Evolutionary conservation across 805 yeast species (phyloP).

Genomic region (Yamadazyma olivae): DNA sequence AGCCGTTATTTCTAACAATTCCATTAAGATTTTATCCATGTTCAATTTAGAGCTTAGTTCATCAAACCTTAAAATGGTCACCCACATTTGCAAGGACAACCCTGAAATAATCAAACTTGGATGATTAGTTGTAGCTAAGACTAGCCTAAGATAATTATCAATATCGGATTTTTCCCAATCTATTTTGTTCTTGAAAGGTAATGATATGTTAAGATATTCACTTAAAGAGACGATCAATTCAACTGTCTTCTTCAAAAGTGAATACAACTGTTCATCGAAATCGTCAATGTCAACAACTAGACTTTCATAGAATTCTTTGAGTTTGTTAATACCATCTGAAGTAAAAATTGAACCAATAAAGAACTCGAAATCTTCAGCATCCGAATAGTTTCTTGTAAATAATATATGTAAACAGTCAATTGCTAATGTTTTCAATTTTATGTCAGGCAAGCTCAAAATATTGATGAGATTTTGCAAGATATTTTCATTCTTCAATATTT

Average conservation of each 20-base stretch:
- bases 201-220: slow-evolving; percentile 61
- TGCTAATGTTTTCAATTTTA: slow-evolving; percentile 74
- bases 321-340: slow-evolving; percentile 67
- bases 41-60: slow-evolving; percentile 59
- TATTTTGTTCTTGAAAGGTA: slow-evolving; percentile 34
- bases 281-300: slow-evolving; percentile 65
- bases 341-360: slow-evolving; percentile 78
- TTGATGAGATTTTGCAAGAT: slow-evolving; percentile 61
- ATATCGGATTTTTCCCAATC: slow-evolving; percentile 60
- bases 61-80: slow-evolving; percentile 79
- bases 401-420: slow-evolving; percentile 88
- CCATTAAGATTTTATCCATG: slow-evolving; percentile 57
- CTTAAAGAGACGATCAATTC: slow-evolving; percentile 89
- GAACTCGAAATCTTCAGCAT: slow-evolving; percentile 66
- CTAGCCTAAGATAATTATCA: slow-evolving; percentile 65
- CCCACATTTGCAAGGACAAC: slow-evolving; percentile 91
- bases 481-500: slow-evolving; percentile 63
- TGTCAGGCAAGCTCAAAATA: slow-evolving; percentile 56
- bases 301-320: slow-evolving; percentile 59
- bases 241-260: slow-evolving; percentile 82
- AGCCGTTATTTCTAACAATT: slow-evolving; percentile 71
- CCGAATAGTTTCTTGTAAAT: slow-evolving; percentile 72
- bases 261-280: slow-evolving; percentile 75
- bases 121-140: slow-evolving; percentile 76
- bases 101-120: slow-evolving; percentile 89